phyloP scores from a whole-genome alignment of 129 eudicot species.

The Chrysanthemum lavandulifolium region DNA sequence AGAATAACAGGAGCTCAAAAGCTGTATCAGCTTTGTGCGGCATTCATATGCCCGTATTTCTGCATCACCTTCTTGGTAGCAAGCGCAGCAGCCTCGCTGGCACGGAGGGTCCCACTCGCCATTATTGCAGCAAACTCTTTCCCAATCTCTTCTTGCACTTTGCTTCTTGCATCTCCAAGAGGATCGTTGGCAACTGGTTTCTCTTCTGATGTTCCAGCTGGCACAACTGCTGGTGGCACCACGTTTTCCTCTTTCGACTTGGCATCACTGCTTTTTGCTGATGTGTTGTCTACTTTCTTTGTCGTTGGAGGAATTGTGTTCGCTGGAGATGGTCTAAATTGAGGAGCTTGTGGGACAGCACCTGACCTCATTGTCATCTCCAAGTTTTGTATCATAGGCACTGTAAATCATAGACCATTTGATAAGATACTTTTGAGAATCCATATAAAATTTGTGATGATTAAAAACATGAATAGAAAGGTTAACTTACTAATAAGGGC shows the following conservation, averaged over 20 bases:
- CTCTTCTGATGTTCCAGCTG: slow-evolving; percentile 35
- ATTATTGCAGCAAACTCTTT: slow-evolving; percentile 73
- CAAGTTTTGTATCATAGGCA: slow-evolving; percentile 93
- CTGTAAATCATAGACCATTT: slow-evolving; percentile 35
- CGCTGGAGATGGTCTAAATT: slow-evolving; percentile 50
- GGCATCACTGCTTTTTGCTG: slow-evolving; percentile 23
- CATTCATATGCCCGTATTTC: slow-evolving; percentile 53
- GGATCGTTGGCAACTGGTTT: slow-evolving; percentile 46
- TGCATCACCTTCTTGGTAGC: slow-evolving; percentile 88
- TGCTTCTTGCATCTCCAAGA: slow-evolving; percentile 72
- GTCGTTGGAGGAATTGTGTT: slow-evolving; percentile 25
- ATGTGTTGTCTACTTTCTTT: slow-evolving; percentile 5
- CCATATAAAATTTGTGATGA: not conserved
- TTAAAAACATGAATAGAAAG: not conserved
- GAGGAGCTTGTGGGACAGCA: slow-evolving; percentile 95
- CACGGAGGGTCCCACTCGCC: slow-evolving; percentile 83
- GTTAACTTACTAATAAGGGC: slow-evolving; percentile 63
- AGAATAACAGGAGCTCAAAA: not conserved
- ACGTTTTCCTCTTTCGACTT: not conserved
- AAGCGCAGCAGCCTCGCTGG: slow-evolving; percentile 91
- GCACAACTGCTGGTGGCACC: slow-evolving; percentile 39
- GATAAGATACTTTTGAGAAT: not conserved
- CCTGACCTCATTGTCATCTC: slow-evolving; percentile 78
- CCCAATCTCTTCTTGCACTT: slow-evolving; percentile 81
- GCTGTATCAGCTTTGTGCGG: slow-evolving; percentile 57